Evolutionary conservation across 2,329 filamentous ascomycete species (phyloP).

Genomic region (Alternaria postmessia): DNA sequence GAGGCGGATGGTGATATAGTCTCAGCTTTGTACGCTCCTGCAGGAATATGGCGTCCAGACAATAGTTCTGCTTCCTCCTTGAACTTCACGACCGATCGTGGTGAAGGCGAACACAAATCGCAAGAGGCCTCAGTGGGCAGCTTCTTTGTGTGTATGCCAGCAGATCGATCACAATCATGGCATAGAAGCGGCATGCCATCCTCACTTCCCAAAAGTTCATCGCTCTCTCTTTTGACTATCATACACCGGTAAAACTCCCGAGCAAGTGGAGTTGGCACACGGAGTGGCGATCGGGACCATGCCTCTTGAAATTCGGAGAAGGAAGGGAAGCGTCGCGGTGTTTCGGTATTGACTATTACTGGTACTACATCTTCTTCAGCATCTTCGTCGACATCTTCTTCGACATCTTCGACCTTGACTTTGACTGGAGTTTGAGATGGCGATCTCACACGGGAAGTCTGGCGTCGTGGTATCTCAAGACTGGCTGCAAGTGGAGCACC

Average conservation of each 20-base stretch:
- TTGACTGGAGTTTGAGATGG: background rate
- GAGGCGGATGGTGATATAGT: background rate
- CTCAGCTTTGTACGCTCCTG: background rate
- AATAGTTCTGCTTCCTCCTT: background rate
- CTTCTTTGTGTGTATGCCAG: background rate
- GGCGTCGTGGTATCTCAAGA: background rate
- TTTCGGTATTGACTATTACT: background rate
- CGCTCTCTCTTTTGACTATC: background rate
- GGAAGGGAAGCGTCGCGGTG: background rate
- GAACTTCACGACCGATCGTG: background rate
- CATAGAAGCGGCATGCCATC: background rate
- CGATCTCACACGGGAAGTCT: background rate
- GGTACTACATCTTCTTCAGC: background rate
- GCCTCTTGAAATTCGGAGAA: background rate
- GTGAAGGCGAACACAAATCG: background rate
- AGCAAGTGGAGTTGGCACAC: background rate
- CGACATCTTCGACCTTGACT: background rate
- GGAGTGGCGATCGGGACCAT: background rate
- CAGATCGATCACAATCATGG: background rate
- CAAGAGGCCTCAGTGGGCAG: slow-evolving; percentile 22
- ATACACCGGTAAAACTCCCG: slow-evolving; percentile 6
- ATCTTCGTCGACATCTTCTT: background rate
- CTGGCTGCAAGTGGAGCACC: background rate
- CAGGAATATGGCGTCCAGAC: background rate
- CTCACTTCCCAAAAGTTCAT: background rate